phyloP scores from a whole-genome alignment of 495 filamentous ascomycete genomes.

The Aspergillus leporis region DNA sequence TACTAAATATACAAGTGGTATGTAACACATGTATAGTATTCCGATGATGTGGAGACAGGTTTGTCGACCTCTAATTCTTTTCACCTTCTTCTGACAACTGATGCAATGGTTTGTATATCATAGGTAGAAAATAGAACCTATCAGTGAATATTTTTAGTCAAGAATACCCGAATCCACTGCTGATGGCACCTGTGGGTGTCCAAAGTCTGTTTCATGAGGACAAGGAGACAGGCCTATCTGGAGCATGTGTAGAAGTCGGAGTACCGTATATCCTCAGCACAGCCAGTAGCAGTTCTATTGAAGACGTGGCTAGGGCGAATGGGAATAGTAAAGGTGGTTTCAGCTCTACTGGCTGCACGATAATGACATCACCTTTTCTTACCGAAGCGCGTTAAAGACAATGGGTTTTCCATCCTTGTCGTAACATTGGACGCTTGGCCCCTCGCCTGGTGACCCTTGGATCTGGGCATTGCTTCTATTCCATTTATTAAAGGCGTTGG shows the following conservation, averaged over 20 bases:
- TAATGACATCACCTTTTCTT: slow-evolving; percentile 60
- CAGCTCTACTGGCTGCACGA: slow-evolving; percentile 71
- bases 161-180: slow-evolving; percentile 48
- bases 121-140: slow-evolving; percentile 49
- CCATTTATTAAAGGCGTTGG: slow-evolving; percentile 51
- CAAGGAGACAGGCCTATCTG: slow-evolving; percentile 54
- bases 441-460: slow-evolving; percentile 57
- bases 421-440: slow-evolving; percentile 46
- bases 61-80: slow-evolving; percentile 14
- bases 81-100: not conserved
- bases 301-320: slow-evolving; percentile 51
- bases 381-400: slow-evolving; percentile 58
- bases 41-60: slow-evolving; percentile 44
- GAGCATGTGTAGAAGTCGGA: slow-evolving; percentile 52
- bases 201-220: slow-evolving; percentile 58
- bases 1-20: not conserved
- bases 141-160: slow-evolving; percentile 58
- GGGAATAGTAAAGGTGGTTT: slow-evolving; percentile 52
- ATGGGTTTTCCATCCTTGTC: slow-evolving; percentile 47
- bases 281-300: slow-evolving; percentile 54
- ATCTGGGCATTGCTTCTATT: slow-evolving; percentile 62
- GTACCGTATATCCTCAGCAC: slow-evolving; percentile 58
- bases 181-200: slow-evolving; percentile 62
- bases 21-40: slow-evolving; percentile 24
- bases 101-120: slow-evolving; percentile 14